phyloP scores from a whole-genome alignment of 2,329 filamentous ascomycete species.

The Fusarium sterilihyphosum region DNA sequence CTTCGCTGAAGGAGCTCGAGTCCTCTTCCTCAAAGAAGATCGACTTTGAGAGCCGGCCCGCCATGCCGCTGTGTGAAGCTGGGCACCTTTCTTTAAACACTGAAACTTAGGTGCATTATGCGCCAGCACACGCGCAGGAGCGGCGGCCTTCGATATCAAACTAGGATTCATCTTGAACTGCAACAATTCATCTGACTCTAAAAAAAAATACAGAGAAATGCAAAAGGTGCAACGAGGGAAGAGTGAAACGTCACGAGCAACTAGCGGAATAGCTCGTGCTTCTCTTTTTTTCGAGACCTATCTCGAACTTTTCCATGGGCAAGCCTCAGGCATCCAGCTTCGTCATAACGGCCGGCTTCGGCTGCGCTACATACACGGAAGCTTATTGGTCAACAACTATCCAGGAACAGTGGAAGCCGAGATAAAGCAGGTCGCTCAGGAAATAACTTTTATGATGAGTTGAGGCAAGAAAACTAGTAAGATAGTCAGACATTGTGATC shows the following conservation, averaged over 20 bases:
- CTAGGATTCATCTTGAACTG: slow-evolving; percentile 58
- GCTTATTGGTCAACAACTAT: slow-evolving; percentile 25
- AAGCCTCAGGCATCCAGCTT: slow-evolving; percentile 44
- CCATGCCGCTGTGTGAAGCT: slow-evolving; percentile 48
- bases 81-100: slow-evolving; percentile 51
- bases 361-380: slow-evolving; percentile 18
- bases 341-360: slow-evolving; percentile 45
- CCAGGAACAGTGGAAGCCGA: slow-evolving; percentile 20
- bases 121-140: slow-evolving; percentile 58
- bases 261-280: slow-evolving; percentile 24
- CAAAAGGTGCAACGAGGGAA: slow-evolving; percentile 13
- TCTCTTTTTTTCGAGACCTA: slow-evolving; percentile 43
- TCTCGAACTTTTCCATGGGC: slow-evolving; percentile 43
- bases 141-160: slow-evolving; percentile 57
- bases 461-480: background rate
- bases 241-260: slow-evolving; percentile 20
- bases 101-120: slow-evolving; percentile 55
- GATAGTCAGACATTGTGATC: background rate
- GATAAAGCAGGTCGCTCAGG: slow-evolving; percentile 25
- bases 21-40: slow-evolving; percentile 28
- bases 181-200: slow-evolving; percentile 44
- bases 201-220: slow-evolving; percentile 23
- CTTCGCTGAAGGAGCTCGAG: slow-evolving; percentile 31
- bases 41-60: slow-evolving; percentile 31
- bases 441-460: background rate